Base-by-base conservation (phyloP, 2,329 filamentous ascomycete genomes). In the Cladophialophora carrionii region DNA sequence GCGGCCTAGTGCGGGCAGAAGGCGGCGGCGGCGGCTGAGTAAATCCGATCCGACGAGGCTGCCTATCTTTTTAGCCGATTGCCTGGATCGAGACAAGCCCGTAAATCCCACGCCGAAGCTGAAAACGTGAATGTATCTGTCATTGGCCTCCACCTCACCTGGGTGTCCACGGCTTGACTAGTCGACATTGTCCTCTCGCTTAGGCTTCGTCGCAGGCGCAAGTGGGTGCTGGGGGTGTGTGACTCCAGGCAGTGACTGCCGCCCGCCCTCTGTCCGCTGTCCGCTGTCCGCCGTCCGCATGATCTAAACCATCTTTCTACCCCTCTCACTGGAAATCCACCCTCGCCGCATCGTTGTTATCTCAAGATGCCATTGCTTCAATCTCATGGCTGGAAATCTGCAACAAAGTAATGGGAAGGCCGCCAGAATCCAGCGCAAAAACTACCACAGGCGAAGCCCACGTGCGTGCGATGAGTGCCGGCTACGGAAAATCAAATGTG, bases 401-500 rank as follows among this genome's bases (percentile, higher is more conserved):
- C 46, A 53, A 56, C 54, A 34, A 57, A 57, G 17, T 29, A 43
- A 26, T 49, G 61, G 61, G 48, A 53, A 63, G 29, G 24, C 55
- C 24, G 20, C 22, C 54, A 53, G 54, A 32, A 31, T 26, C 10
- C 56, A 56, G 41, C 62, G 62, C 26, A 70, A 70, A 37, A 60
- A 61, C 3, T 68, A 70, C 57, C 68, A 70, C 52, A 57, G 55
- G 31, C 57, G 69, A 29, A 65, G 63, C 9, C 63, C 64, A 10
- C 59, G 67, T 26, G 69, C 69, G 6, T 71, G 69, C 49, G 69
- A 69, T 55, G 69, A 71, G 56, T 71, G 69, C 54, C 61, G 68
- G 3, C 52, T 71, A 20, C 51, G 69, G 20, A 71, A 71, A 59
- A 65, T 65, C 32, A 71, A 71, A 32, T 71, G 69, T 43, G 67